phyloP scores from a whole-genome alignment of 2,329 filamentous ascomycete species.

The Elsinoe australis region DNA sequence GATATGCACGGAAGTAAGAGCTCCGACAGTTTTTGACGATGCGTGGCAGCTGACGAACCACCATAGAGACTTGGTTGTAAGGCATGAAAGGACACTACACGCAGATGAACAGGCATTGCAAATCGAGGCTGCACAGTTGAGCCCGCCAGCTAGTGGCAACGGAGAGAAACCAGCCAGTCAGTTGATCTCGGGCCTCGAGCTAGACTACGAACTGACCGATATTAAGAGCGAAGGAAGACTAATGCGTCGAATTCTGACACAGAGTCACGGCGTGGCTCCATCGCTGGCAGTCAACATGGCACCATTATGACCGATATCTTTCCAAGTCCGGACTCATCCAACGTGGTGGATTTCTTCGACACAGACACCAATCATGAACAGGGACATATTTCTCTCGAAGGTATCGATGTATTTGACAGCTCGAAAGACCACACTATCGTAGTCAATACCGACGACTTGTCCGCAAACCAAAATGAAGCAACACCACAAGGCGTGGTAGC shows the following conservation, averaged over 20 bases:
- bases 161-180: constrained; percentile 9
- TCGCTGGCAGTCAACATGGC: constrained; percentile 4
- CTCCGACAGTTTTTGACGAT: not conserved
- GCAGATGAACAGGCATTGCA: constrained; percentile 15
- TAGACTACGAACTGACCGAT: not conserved
- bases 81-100: constrained; percentile 17
- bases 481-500: not conserved
- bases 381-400: not conserved
- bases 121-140: not conserved
- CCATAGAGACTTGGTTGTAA: constrained; percentile 15
- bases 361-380: not conserved
- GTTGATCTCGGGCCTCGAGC: too few species aligned
- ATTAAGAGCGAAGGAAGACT: not conserved
- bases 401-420: not conserved
- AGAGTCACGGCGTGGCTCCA: not conserved
- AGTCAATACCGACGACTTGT: not conserved
- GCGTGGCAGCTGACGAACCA: not conserved
- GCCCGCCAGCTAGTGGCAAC: constrained; percentile 13
- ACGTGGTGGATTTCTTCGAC: constrained; percentile 9
- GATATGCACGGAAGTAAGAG: constrained; percentile 9
- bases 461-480: too few species aligned
- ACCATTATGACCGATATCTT: not conserved
- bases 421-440: not conserved
- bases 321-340: constrained; percentile 5
- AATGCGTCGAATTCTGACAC: not conserved